These are phyloP conservation scores for Corinectria fuckeliana DNA, from an alignment of 2,329 filamentous ascomycete species.

Conservation along the genomic window DNA sequence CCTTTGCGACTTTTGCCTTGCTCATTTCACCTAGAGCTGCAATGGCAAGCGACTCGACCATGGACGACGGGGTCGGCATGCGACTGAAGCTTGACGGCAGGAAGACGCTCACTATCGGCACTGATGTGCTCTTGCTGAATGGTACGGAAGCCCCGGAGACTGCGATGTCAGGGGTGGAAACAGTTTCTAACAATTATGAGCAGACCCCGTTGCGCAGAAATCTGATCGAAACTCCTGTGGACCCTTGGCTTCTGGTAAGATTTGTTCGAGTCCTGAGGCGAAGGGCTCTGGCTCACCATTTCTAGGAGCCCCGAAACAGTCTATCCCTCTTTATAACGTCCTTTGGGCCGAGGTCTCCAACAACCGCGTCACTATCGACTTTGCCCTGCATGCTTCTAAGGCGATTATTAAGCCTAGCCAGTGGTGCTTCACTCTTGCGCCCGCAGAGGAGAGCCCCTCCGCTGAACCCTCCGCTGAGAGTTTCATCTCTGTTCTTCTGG, in stretches of 20 bases:
- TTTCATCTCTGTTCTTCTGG: constrained; percentile 72
- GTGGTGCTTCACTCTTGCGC: constrained; percentile 59
- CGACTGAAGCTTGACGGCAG: constrained; percentile 41
- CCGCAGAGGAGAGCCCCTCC: constrained; percentile 20
- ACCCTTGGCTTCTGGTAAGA: constrained; percentile 29
- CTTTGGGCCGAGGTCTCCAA: constrained; percentile 77
- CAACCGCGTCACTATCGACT: constrained; percentile 71
- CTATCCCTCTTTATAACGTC: constrained; percentile 80
- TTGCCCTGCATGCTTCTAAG: constrained; percentile 68
- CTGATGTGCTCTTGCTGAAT: constrained; percentile 41
- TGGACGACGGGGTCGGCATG: constrained; percentile 37
- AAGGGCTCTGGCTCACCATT: neutral
- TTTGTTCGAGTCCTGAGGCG: neutral
- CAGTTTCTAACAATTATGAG: constrained; percentile 21
- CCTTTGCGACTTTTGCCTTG: neutral
- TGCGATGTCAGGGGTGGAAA: neutral
- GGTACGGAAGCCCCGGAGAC: constrained; percentile 40
- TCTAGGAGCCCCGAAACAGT: constrained; percentile 37
- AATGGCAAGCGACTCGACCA: constrained; percentile 21
- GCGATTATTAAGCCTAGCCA: constrained; percentile 65
- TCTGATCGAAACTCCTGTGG: constrained; percentile 32
- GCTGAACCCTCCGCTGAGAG: constrained; percentile 51
- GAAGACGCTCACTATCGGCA: constrained; percentile 42
- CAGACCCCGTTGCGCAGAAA: constrained; percentile 33
- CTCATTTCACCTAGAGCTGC: neutral